Evolutionary conservation across 495 filamentous ascomycete species (phyloP).

Genomic region (Daldinia caldariorum): DNA sequence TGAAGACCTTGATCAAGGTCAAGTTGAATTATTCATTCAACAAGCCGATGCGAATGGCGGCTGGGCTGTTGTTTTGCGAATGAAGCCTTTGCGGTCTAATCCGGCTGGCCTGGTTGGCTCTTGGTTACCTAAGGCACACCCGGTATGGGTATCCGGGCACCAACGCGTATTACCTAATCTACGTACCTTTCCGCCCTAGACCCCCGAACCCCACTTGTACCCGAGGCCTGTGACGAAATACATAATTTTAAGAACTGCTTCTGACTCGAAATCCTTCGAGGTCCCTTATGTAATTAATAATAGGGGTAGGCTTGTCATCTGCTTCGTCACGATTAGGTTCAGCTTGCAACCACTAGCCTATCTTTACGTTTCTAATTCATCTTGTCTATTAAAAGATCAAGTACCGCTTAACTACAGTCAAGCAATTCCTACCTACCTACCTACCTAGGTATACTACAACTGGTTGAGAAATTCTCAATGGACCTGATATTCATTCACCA

Average conservation of each 20-base stretch:
- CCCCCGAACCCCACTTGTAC: background rate
- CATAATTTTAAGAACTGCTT: conserved; percentile 2
- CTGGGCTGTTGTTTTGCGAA: conserved; percentile 41
- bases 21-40: conserved; percentile 20
- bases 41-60: conserved; percentile 27
- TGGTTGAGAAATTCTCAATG: background rate
- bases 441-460: too few species aligned
- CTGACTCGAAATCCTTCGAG: background rate
- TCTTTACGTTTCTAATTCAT: too few species aligned
- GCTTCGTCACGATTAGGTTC: background rate
- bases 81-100: conserved; percentile 28
- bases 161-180: background rate
- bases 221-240: conserved; percentile 33
- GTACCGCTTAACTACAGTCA: too few species aligned
- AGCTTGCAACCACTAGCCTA: too few species aligned
- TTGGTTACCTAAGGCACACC: conserved; percentile 22
- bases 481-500: background rate
- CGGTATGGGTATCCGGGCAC: conserved; percentile 17
- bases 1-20: conserved; percentile 16
- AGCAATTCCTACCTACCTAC: too few species aligned
- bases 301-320: conserved; percentile 1
- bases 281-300: background rate
- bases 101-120: conserved; percentile 20
- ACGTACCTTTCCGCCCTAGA: background rate
- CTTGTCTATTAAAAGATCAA: too few species aligned